Conservation (phyloP, 768 basidiomycete genomes). For the Krasilnikovozyma curviuscula region DNA sequence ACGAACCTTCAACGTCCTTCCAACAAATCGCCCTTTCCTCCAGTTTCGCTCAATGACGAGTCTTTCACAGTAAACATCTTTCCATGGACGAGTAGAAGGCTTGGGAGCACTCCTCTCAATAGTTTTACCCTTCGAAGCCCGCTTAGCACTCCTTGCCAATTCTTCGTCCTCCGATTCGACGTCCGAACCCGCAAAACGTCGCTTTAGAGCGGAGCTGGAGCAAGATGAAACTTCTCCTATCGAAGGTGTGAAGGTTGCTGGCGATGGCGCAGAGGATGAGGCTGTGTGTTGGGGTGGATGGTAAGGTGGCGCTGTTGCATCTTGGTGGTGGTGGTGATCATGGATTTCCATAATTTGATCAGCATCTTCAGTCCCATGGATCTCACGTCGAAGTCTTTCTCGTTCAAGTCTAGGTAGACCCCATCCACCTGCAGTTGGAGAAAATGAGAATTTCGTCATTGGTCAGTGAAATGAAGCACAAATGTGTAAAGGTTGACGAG, state of each 20-base stretch:
- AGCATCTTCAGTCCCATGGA: slow-evolving; percentile 8
- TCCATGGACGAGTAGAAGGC: slow-evolving; percentile 67
- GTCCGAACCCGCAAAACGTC: no score
- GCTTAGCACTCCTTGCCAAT: no score
- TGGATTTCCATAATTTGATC: background rate
- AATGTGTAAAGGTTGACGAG: background rate
- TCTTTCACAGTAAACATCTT: slow-evolving; percentile 94
- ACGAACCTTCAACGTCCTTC: slow-evolving; percentile 47
- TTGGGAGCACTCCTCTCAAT: no score
- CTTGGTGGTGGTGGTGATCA: slow-evolving; percentile 1
- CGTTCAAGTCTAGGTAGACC: slow-evolving; percentile 71
- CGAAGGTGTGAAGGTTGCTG: slow-evolving; percentile 1
- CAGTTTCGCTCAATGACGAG: slow-evolving; percentile 91
- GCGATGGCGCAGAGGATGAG: background rate
- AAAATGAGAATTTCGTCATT: no score
- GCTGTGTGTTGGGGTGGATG: background rate
- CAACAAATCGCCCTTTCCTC: slow-evolving; percentile 75
- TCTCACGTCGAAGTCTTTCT: slow-evolving; percentile 5
- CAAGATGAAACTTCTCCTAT: no score
- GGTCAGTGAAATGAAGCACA: background rate
- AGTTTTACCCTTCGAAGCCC: no score
- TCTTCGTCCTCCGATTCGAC: no score
- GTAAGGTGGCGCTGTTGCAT: background rate
- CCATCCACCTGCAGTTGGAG: slow-evolving; percentile 74
- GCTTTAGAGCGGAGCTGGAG: no score